A percentile compares a stretch with the other conserved stretches of the same genome.
Conservation (phyloP, 106 monocot genomes). For the Dendrobium officinale region DNA sequence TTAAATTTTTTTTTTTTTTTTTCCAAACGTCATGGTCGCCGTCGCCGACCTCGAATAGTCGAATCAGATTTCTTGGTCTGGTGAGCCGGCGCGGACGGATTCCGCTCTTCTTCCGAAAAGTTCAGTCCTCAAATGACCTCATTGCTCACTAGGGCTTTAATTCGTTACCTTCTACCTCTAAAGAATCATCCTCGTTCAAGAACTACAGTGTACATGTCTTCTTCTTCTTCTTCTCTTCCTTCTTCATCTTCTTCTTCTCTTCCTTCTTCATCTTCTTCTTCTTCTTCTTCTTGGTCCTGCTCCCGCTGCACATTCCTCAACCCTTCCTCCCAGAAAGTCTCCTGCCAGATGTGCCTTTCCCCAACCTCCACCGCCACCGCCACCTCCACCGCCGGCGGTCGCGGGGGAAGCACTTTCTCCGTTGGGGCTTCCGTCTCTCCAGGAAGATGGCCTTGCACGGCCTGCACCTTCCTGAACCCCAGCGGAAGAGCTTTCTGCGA, state of each 20-base stretch:
- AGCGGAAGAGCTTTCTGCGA: slow-evolving; percentile 16
- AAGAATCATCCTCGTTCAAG: not conserved
- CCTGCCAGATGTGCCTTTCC: slow-evolving; percentile 66
- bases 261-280: slow-evolving; percentile 8
- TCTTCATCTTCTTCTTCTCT: not conserved
- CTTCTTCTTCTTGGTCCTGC: slow-evolving; percentile 50
- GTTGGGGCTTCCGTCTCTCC: not conserved
- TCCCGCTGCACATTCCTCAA: slow-evolving; percentile 74
- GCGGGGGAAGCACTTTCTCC: slow-evolving; percentile 24
- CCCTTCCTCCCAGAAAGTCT: slow-evolving; percentile 38
- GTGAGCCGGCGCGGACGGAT: too few species aligned
- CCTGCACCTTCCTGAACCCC: slow-evolving; percentile 31
- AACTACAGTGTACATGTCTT: not conserved
- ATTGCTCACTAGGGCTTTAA: too few species aligned
- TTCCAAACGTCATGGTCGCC: too few species aligned
- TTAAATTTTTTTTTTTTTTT: too few species aligned
- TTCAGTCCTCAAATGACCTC: too few species aligned
- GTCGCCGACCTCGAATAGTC: too few species aligned
- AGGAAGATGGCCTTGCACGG: slow-evolving; percentile 20
- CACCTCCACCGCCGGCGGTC: not conserved
- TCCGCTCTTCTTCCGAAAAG: too few species aligned
- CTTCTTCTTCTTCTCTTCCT: not conserved
- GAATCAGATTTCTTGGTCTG: too few species aligned
- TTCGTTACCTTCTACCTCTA: too few species aligned
- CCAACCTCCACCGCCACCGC: not conserved